These are phyloP conservation scores for Lachnellula suecica DNA, from an alignment of 2,329 filamentous ascomycete species.

Conservation along the genomic window DNA sequence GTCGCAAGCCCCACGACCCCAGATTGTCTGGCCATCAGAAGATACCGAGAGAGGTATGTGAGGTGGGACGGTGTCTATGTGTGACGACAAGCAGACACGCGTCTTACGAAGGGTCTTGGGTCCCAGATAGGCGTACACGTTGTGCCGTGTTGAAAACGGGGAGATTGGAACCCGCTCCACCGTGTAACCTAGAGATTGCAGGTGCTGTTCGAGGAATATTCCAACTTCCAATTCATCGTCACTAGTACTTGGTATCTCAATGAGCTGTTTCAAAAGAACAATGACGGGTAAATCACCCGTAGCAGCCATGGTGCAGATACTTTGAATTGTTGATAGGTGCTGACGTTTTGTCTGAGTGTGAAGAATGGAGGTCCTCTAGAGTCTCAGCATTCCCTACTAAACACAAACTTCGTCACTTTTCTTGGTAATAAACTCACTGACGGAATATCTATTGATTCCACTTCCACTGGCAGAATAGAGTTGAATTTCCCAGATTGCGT, in stretches of 20 bases:
- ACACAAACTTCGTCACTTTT: no score
- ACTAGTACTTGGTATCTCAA: not conserved
- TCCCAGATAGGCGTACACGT: slow-evolving; percentile 59
- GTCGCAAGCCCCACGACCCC: slow-evolving; percentile 71
- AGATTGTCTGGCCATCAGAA: slow-evolving; percentile 45
- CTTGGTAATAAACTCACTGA: no score
- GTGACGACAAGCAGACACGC: slow-evolving; percentile 53
- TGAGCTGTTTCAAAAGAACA: not conserved
- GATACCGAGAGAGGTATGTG: slow-evolving; percentile 37
- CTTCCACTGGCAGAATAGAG: no score
- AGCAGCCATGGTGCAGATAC: not conserved
- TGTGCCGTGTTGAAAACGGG: slow-evolving; percentile 36
- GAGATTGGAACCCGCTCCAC: not conserved
- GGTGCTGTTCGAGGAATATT: not conserved
- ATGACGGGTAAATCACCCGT: not conserved
- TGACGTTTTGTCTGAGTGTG: no score
- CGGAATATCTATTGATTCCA: no score
- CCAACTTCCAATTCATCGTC: not conserved
- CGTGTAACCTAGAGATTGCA: not conserved
- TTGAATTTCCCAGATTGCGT: no score
- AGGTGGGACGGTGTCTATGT: slow-evolving; percentile 61
- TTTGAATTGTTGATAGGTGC: no score
- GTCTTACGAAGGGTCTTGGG: slow-evolving; percentile 39
- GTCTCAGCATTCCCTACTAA: no score
- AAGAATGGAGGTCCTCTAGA: no score